Percentiles rank a stretch among this genome's conserved stretches.
phyloP scores from a whole-genome alignment of 441 rosid species.

The Populus hybrid region DNA sequence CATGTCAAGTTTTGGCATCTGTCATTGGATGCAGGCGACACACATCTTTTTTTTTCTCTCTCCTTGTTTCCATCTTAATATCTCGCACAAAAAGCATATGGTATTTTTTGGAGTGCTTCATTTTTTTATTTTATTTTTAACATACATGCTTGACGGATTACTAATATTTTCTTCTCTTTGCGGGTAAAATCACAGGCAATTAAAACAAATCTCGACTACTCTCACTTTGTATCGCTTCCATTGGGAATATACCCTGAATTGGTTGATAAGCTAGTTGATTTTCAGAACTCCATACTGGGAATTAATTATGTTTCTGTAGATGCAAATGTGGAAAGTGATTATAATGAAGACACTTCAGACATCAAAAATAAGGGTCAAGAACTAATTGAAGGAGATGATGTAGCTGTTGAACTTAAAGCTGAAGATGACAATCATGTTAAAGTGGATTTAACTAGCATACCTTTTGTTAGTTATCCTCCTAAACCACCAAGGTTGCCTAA shows the following conservation, averaged over 20 bases:
- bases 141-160: not conserved
- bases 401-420: slow-evolving; percentile 47
- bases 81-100: not conserved
- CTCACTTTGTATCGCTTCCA: slow-evolving; percentile 92
- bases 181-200: slow-evolving; percentile 47
- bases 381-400: slow-evolving; percentile 22
- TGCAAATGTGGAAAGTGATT: slow-evolving; percentile 33
- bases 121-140: not conserved
- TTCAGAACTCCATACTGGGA: slow-evolving; percentile 68
- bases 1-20: too few species aligned
- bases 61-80: not conserved
- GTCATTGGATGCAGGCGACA: not conserved
- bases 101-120: not conserved
- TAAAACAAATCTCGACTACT: slow-evolving; percentile 58
- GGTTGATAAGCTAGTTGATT: slow-evolving; percentile 68
- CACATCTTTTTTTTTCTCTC: not conserved
- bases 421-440: slow-evolving; percentile 44
- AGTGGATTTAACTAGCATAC: slow-evolving; percentile 48
- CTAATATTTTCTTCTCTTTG: slow-evolving; percentile 3
- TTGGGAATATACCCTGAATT: slow-evolving; percentile 73
- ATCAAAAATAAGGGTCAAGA: slow-evolving; percentile 26
- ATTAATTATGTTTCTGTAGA: slow-evolving; percentile 21
- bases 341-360: slow-evolving; percentile 35
- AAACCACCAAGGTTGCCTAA: slow-evolving; percentile 48
- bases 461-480: slow-evolving; percentile 59